Conservation (phyloP, 495 filamentous ascomycete species). For the Aspergillus ostianus region DNA sequence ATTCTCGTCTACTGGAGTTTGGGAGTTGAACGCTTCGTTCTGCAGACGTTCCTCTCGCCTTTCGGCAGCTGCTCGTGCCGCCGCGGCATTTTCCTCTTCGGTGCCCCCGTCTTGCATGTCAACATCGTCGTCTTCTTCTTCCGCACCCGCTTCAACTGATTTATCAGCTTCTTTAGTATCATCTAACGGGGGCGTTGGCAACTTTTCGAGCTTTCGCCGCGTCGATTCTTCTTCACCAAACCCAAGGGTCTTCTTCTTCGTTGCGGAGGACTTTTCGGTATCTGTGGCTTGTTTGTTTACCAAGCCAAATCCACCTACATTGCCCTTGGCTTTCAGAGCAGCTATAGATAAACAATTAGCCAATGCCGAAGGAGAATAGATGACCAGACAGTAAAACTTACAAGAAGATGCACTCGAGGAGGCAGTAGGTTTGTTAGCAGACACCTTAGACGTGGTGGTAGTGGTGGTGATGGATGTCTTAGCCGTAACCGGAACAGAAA, state of each 20-base stretch:
- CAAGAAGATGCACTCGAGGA: constrained; percentile 42
- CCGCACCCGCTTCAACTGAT: constrained; percentile 55
- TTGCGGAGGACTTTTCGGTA: constrained; percentile 63
- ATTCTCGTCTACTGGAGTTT: background rate
- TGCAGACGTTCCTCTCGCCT: constrained; percentile 69
- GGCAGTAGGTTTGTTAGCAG: constrained; percentile 53
- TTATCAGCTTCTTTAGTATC: constrained; percentile 59
- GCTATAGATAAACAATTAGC: constrained; percentile 24
- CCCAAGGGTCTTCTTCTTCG: constrained; percentile 65
- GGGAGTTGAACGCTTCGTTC: constrained; percentile 35
- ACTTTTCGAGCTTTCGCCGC: constrained; percentile 81
- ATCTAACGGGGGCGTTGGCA: constrained; percentile 70
- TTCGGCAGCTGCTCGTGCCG: constrained; percentile 75
- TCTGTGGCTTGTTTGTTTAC: constrained; percentile 61
- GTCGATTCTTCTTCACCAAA: constrained; percentile 86
- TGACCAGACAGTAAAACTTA: constrained; percentile 24
- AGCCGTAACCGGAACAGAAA: constrained; percentile 57
- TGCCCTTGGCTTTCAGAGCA: constrained; percentile 59
- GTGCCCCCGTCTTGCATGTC: constrained; percentile 72
- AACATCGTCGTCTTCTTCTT: constrained; percentile 70
- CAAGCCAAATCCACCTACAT: constrained; percentile 82
- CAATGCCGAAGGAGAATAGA: background rate
- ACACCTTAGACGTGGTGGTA: constrained; percentile 45
- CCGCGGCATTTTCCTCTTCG: constrained; percentile 85
- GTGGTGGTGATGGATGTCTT: constrained; percentile 47